phyloP scores from a whole-genome alignment of 805 yeast species.

The Saturnispora zaruensis region DNA sequence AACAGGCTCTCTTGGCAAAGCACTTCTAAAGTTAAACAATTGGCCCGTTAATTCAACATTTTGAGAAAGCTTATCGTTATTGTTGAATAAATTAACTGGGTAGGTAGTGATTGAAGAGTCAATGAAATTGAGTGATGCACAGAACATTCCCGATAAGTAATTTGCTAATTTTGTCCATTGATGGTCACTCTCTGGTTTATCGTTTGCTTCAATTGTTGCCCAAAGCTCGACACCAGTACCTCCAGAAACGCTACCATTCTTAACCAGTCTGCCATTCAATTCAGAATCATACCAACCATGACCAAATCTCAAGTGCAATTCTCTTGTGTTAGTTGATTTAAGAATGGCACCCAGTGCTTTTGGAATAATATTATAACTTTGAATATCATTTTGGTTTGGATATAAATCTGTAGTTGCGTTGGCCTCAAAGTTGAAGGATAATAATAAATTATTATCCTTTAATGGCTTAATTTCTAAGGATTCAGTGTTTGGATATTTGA shows the following conservation, averaged over 20 bases:
- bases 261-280: constrained; percentile 77
- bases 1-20: constrained; percentile 89
- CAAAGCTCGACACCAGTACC: constrained; percentile 95
- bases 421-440: constrained; percentile 63
- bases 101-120: constrained; percentile 70
- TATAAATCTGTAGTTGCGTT: constrained; percentile 38
- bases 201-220: constrained; percentile 68
- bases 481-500: constrained; percentile 48
- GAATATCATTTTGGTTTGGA: constrained; percentile 14
- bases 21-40: constrained; percentile 62
- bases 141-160: constrained; percentile 80
- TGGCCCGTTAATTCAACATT: constrained; percentile 30
- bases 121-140: constrained; percentile 88
- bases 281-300: constrained; percentile 95
- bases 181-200: constrained; percentile 43
- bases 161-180: constrained; percentile 70
- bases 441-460: constrained; percentile 58
- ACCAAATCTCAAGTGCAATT: constrained; percentile 76
- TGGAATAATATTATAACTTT: constrained; percentile 67
- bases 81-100: constrained; percentile 39
- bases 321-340: constrained; percentile 55
- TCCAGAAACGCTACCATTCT: constrained; percentile 64
- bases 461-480: constrained; percentile 56
- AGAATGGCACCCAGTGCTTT: constrained; percentile 71
- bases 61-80: constrained; percentile 17